A percentile compares a stretch with the other conserved stretches of the same genome.
Evolutionary conservation across 2,329 filamentous ascomycete genomes (phyloP).

Genomic region (Trichoderma atrobrunneum): DNA sequence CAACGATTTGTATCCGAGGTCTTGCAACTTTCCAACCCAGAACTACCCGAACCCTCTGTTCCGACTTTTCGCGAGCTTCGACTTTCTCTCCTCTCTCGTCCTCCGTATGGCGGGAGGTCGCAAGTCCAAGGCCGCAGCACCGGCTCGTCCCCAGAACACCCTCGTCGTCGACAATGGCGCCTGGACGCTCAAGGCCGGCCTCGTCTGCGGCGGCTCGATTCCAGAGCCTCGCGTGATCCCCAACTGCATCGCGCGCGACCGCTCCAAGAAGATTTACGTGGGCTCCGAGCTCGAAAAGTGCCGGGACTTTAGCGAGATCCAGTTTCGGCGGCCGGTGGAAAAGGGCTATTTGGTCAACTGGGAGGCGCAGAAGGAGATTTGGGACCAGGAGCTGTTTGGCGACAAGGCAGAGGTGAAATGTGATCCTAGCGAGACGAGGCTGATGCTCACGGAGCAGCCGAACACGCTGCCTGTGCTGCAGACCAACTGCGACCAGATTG

Average conservation of each 20-base stretch:
- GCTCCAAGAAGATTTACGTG: slow-evolving; percentile 74
- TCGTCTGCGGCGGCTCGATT: slow-evolving; percentile 50
- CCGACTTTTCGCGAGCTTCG: slow-evolving; percentile 4
- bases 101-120: slow-evolving; percentile 44
- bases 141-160: slow-evolving; percentile 60
- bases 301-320: slow-evolving; percentile 83
- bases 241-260: slow-evolving; percentile 84
- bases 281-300: slow-evolving; percentile 75
- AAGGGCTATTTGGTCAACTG: slow-evolving; percentile 95
- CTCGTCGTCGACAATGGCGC: slow-evolving; percentile 93
- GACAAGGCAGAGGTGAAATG: slow-evolving; percentile 63
- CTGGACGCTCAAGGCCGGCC: slow-evolving; percentile 86
- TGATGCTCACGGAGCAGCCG: slow-evolving; percentile 81
- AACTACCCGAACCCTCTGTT: background rate
- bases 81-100: background rate
- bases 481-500: slow-evolving; percentile 88
- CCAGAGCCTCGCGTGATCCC: slow-evolving; percentile 70
- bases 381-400: slow-evolving; percentile 85
- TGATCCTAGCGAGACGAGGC: slow-evolving; percentile 75
- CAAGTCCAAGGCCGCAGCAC: slow-evolving; percentile 52
- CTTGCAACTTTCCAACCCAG: background rate
- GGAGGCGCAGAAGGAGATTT: slow-evolving; percentile 93
- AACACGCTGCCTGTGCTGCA: slow-evolving; percentile 80
- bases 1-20: background rate
- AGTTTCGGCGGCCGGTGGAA: slow-evolving; percentile 85